Conservation (phyloP, 768 basidiomycete genomes). For the Rickenella mellea region DNA sequence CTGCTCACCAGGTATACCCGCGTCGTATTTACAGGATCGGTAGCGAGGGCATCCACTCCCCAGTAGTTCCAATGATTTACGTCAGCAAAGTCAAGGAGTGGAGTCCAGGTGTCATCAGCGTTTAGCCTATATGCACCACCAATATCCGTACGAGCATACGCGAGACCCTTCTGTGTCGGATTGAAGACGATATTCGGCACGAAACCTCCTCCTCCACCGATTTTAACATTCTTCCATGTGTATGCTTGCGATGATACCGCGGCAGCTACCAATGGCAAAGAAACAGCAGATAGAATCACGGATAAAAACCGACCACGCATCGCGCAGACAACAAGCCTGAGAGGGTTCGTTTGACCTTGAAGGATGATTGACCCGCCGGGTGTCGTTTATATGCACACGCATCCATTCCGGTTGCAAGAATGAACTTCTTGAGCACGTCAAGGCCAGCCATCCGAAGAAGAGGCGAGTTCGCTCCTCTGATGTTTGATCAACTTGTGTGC, state of each 20-base stretch:
- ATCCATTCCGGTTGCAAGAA: no score
- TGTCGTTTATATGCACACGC: no score
- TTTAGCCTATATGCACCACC: constrained; percentile 59
- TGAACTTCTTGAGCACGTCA: no score
- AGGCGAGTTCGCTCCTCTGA: no score
- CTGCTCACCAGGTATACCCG: constrained; percentile 40
- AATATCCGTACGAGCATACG: constrained; percentile 60
- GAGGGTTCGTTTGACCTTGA: no score
- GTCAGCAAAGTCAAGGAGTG: constrained; percentile 45
- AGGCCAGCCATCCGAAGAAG: no score
- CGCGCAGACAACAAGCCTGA: no score
- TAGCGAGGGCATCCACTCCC: constrained; percentile 54
- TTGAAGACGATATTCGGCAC: constrained; percentile 55
- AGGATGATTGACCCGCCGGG: no score
- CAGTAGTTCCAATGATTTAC: constrained; percentile 47
- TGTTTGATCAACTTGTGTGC: no score
- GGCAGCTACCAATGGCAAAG: no score
- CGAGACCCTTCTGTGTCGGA: constrained; percentile 47
- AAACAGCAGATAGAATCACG: no score
- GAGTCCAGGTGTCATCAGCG: constrained; percentile 51
- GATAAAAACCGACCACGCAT: no score
- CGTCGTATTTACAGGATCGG: constrained; percentile 47
- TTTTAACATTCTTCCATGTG: constrained; percentile 56
- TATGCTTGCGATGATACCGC: constrained; percentile 42
- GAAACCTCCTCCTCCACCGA: constrained; percentile 38